These are phyloP conservation scores for Kondoa malvinella DNA, from an alignment of 768 basidiomycete genomes.

Conservation along the genomic window DNA sequence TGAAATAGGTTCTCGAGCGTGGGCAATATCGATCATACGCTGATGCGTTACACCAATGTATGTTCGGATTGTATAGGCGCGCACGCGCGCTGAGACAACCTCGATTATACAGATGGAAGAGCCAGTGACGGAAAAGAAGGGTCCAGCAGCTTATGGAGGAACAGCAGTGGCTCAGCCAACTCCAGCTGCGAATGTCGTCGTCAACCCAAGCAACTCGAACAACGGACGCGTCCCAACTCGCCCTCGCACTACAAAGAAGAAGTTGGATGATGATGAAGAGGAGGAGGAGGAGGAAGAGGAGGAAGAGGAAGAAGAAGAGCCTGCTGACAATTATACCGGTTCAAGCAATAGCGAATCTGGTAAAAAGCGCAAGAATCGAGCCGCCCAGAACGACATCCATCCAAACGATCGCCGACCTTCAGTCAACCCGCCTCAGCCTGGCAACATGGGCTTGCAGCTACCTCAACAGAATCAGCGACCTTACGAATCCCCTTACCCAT, in stretches of 20 bases:
- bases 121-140: background rate
- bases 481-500: too few relatives aligned
- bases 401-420: background rate
- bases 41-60: background rate
- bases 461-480: too few relatives aligned
- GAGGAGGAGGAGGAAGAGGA: background rate
- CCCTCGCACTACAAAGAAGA: background rate
- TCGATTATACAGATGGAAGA: background rate
- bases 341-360: background rate
- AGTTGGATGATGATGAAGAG: background rate
- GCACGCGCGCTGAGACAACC: background rate
- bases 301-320: background rate
- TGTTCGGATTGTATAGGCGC: background rate
- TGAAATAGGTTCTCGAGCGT: background rate
- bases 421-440: background rate
- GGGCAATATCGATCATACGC: constrained; percentile 1
- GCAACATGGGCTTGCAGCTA: background rate
- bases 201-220: too few relatives aligned
- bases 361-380: background rate
- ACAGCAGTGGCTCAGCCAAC: background rate
- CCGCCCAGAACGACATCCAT: too few relatives aligned
- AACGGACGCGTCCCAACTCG: too few relatives aligned
- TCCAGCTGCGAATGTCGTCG: background rate
- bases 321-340: background rate
- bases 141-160: constrained; percentile 3